Conservation (phyloP, 176 grass and related monocot genomes). For the Bothriochloa decipiens region DNA sequence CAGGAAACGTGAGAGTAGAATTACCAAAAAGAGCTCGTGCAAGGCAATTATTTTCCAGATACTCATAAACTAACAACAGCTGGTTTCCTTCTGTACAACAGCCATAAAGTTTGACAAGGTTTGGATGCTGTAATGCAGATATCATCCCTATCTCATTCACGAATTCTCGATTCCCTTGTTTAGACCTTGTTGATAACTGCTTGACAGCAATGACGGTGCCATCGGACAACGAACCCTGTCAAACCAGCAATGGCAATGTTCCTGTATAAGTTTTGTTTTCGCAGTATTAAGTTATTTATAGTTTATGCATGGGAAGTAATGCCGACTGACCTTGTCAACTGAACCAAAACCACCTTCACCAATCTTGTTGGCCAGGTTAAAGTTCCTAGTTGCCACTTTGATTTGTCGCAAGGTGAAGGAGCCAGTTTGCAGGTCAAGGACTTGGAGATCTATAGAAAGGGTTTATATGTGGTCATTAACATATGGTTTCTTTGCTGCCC, state of each 20-base stretch:
- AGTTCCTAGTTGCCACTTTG: conserved; percentile 85
- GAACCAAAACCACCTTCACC: conserved; percentile 97
- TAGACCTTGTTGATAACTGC: conserved; percentile 78
- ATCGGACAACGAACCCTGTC: conserved; percentile 10
- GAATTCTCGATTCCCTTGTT: conserved; percentile 76
- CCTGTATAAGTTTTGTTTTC: conserved; percentile 24
- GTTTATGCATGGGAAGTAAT: conserved; percentile 30
- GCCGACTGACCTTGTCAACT: conserved; percentile 76
- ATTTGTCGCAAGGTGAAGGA: conserved; percentile 92
- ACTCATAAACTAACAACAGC: conserved; percentile 26
- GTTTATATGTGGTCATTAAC: conserved; percentile 21
- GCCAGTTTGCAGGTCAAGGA: conserved; percentile 78
- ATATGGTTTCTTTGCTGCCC: background rate
- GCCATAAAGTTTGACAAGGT: conserved; percentile 77
- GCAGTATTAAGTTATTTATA: background rate
- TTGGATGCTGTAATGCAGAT: conserved; percentile 74
- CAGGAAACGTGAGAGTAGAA: conserved; percentile 10
- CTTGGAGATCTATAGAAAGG: conserved; percentile 63
- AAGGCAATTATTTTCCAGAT: conserved; percentile 89
- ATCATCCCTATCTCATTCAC: conserved; percentile 91
- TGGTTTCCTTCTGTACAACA: conserved; percentile 85
- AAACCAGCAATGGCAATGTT: background rate
- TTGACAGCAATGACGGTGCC: conserved; percentile 80
- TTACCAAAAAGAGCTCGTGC: conserved; percentile 75
- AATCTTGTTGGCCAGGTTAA: conserved; percentile 73